Percentiles rank a stretch among this genome's conserved stretches.
Conservation (phyloP, 1,139 yeast species). For the Taphrina communis region DNA sequence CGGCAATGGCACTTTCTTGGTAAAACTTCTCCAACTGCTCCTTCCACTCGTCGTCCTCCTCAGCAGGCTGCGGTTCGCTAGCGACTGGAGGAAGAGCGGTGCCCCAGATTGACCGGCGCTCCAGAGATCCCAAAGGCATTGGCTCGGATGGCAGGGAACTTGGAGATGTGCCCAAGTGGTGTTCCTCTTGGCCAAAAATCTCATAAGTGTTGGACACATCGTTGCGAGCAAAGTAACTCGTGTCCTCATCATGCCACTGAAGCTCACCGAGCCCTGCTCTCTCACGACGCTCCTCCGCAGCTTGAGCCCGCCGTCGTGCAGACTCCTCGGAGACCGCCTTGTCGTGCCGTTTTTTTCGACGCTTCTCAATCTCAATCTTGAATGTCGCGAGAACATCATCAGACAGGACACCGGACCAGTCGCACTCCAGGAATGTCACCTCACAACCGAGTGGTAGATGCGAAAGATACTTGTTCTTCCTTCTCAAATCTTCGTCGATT, state of each 20-base stretch:
- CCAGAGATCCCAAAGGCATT: slow-evolving; percentile 3
- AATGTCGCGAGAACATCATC: slow-evolving; percentile 63
- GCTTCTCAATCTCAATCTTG: slow-evolving; percentile 63
- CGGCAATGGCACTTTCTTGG: slow-evolving; percentile 26
- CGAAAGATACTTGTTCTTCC: slow-evolving; percentile 72
- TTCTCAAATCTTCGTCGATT: slow-evolving; percentile 61
- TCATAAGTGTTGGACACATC: slow-evolving; percentile 34
- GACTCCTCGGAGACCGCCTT: slow-evolving; percentile 56
- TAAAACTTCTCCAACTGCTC: slow-evolving; percentile 44
- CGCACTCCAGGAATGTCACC: slow-evolving; percentile 81
- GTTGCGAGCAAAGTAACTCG: slow-evolving; percentile 33
- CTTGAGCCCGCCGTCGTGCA: slow-evolving; percentile 38
- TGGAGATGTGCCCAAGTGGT: not conserved
- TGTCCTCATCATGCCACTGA: slow-evolving; percentile 28
- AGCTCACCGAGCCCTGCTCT: slow-evolving; percentile 18
- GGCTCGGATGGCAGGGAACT: slow-evolving; percentile 19
- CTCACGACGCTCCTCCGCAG: slow-evolving; percentile 31
- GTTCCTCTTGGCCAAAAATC: slow-evolving; percentile 14
- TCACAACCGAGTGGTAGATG: slow-evolving; percentile 87
- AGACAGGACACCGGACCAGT: slow-evolving; percentile 68
- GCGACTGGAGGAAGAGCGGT: slow-evolving; percentile 28
- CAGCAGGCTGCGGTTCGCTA: slow-evolving; percentile 46
- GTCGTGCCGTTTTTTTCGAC: slow-evolving; percentile 62
- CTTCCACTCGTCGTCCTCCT: slow-evolving; percentile 46
- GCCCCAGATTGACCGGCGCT: slow-evolving; percentile 27